Evolutionary conservation across 2,329 filamentous ascomycete species (phyloP).

Genomic region (Alternaria sp.): DNA sequence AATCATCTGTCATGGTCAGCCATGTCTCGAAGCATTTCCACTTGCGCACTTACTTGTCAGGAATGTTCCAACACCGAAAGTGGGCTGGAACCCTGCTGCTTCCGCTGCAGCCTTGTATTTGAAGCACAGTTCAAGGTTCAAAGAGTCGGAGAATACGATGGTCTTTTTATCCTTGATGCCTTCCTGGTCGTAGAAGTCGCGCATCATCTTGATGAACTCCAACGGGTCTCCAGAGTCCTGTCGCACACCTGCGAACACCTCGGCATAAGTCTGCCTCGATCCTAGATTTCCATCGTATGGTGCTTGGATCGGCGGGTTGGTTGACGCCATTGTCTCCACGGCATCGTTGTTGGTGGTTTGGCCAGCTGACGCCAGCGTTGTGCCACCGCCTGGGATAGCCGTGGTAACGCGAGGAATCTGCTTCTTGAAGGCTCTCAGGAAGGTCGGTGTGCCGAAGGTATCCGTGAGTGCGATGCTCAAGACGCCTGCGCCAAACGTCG

Average conservation of each 20-base stretch:
- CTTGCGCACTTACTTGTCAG: slow-evolving; percentile 70
- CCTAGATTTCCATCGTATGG: slow-evolving; percentile 50
- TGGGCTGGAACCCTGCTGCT: slow-evolving; percentile 78
- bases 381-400: slow-evolving; percentile 48
- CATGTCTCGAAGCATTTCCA: too few relatives aligned
- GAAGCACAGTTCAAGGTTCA: slow-evolving; percentile 88
- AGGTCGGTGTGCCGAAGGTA: slow-evolving; percentile 91
- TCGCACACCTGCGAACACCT: slow-evolving; percentile 81
- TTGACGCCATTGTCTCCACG: slow-evolving; percentile 47
- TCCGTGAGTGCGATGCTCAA: slow-evolving; percentile 91
- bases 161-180: slow-evolving; percentile 81
- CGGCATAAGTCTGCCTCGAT: slow-evolving; percentile 70
- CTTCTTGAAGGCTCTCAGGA: slow-evolving; percentile 82
- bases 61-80: slow-evolving; percentile 94
- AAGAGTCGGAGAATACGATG: slow-evolving; percentile 93
- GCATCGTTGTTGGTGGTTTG: slow-evolving; percentile 49
- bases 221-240: slow-evolving; percentile 90
- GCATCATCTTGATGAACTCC: slow-evolving; percentile 78
- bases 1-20: slow-evolving; percentile 69
- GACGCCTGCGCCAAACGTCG: slow-evolving; percentile 84
- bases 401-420: slow-evolving; percentile 60
- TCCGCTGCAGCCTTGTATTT: slow-evolving; percentile 88
- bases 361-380: slow-evolving; percentile 49
- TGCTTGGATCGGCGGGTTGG: slow-evolving; percentile 53
- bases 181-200: slow-evolving; percentile 77